Evolutionary conservation across 805 yeast species (phyloP), one percentile per base, ranked within the genome.

Genomic region (Metschnikowia picachoensis): DNA sequence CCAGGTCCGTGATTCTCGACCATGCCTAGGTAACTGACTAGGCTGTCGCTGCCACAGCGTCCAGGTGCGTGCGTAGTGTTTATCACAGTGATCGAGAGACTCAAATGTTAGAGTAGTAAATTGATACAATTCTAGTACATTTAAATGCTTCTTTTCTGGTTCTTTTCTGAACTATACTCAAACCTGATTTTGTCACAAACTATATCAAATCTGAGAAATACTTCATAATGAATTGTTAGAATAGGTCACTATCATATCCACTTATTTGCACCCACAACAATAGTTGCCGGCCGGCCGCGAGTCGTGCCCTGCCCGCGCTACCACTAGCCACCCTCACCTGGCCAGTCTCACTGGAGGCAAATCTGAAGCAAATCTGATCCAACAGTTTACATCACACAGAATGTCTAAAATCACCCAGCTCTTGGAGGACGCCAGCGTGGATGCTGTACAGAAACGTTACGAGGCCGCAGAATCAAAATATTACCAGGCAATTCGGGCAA

Each of bases 391-490:
- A 35, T 12, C 33, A 17, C 30, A n/a, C 41, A 15, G 27, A 16
- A 46, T 46, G 48, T 46, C 48, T 30, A 32, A 11, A 30, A 25
- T 46, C 27, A 41, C 48, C 28, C 48, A 35, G 8, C 29, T 41
- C n/a, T 46, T 86, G 45, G 76, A 76, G 43, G 77, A 72, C 16
- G 96, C 96, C 16, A 77, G 87, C 62, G 68, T 70, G 37, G 81
- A 84, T 13, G 78, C 71, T 6, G 61, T 70, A 28, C 65, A 69
- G 13, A 74, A 78, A 44, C 69, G 86, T 28, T 72, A 67, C 45
- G 67, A 64, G 1, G 66, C 66, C 20, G 95, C 95, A 0, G 95
- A 86, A 61, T 52, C 65, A 30, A 65, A 77, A 30, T 89, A 84
- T 64, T 61, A 70, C 45, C 70, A 72, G 44, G 67, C 86, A 20